Evolutionary conservation across 2,329 filamentous ascomycete species (phyloP).

Genomic region (Aureobasidium sp.): DNA sequence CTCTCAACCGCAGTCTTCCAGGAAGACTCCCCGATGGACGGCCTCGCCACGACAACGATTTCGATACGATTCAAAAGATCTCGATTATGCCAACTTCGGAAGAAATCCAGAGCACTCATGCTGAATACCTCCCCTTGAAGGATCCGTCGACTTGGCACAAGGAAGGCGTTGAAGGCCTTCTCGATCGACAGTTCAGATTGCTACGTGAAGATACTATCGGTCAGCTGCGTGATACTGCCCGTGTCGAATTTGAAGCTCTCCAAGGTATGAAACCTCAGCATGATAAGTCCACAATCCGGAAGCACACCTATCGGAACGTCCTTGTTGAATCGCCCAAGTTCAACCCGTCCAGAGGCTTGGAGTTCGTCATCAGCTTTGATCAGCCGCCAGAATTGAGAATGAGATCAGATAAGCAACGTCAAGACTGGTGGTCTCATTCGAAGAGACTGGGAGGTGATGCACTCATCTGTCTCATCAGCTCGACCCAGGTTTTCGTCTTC

Average conservation of each 20-base stretch:
- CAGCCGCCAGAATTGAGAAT: slow-evolving; percentile 32
- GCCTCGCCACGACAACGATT: slow-evolving; percentile 44
- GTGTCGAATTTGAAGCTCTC: slow-evolving; percentile 31
- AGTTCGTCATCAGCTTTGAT: slow-evolving; percentile 37
- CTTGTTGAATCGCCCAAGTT: slow-evolving; percentile 27
- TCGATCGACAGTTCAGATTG: slow-evolving; percentile 50
- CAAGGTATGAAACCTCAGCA: slow-evolving; percentile 12
- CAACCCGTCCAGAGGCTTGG: slow-evolving; percentile 33
- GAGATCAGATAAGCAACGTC: slow-evolving; percentile 24
- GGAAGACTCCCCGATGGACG: slow-evolving; percentile 25
- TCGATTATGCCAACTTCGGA: slow-evolving; percentile 41
- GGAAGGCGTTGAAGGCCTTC: slow-evolving; percentile 37
- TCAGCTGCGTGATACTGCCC: slow-evolving; percentile 43
- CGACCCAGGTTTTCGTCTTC: slow-evolving; percentile 22
- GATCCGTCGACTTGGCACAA: slow-evolving; percentile 34
- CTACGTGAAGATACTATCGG: slow-evolving; percentile 49
- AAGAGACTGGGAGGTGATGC: slow-evolving; percentile 43
- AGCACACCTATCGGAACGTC: slow-evolving; percentile 31
- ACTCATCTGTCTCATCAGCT: slow-evolving; percentile 42
- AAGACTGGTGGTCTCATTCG: slow-evolving; percentile 43
- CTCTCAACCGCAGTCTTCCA: slow-evolving; percentile 19
- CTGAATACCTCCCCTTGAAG: slow-evolving; percentile 35
- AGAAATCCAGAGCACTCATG: slow-evolving; percentile 37
- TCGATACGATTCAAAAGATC: slow-evolving; percentile 38
- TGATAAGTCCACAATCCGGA: neutral